These are phyloP conservation scores for Aspergillus jensenii DNA, from an alignment of 2,329 filamentous ascomycete genomes.

Conservation along the genomic window DNA sequence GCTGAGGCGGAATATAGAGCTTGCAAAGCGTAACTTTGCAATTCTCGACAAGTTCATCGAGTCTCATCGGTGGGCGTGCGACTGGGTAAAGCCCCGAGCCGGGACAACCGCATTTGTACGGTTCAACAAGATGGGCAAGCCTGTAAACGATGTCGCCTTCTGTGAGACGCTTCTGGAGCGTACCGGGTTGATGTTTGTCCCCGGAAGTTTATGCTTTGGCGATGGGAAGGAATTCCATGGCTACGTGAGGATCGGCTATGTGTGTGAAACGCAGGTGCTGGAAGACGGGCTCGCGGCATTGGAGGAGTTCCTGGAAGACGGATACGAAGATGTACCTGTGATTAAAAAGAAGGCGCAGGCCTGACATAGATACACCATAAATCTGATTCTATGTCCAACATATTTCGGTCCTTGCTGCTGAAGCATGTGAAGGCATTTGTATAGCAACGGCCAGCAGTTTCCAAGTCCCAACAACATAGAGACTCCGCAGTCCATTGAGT, in stretches of 20 bases:
- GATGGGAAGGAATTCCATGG: constrained; percentile 63
- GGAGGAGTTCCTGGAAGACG: constrained; percentile 53
- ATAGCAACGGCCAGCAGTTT: neutral
- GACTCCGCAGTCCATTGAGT: neutral
- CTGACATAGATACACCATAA: neutral
- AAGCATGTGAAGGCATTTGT: neutral
- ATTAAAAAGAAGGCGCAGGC: constrained; percentile 53
- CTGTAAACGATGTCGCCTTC: constrained; percentile 68
- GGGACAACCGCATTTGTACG: constrained; percentile 80
- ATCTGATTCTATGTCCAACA: neutral
- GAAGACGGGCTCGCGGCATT: constrained; percentile 60
- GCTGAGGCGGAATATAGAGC: constrained; percentile 61
- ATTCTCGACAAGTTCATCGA: constrained; percentile 68
- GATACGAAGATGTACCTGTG: constrained; percentile 49
- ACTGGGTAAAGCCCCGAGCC: constrained; percentile 72
- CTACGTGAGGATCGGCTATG: constrained; percentile 74
- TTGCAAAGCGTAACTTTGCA: constrained; percentile 67
- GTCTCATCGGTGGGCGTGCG: constrained; percentile 61
- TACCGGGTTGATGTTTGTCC: constrained; percentile 70
- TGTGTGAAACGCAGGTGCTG: constrained; percentile 66
- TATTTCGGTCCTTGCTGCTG: too few relatives aligned
- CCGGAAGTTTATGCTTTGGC: constrained; percentile 72
- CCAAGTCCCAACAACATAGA: neutral
- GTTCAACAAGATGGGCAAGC: constrained; percentile 58
- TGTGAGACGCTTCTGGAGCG: constrained; percentile 65